Evolutionary conservation across 2,329 filamentous ascomycete genomes (phyloP).

Genomic region (Hysterium pulicare): DNA sequence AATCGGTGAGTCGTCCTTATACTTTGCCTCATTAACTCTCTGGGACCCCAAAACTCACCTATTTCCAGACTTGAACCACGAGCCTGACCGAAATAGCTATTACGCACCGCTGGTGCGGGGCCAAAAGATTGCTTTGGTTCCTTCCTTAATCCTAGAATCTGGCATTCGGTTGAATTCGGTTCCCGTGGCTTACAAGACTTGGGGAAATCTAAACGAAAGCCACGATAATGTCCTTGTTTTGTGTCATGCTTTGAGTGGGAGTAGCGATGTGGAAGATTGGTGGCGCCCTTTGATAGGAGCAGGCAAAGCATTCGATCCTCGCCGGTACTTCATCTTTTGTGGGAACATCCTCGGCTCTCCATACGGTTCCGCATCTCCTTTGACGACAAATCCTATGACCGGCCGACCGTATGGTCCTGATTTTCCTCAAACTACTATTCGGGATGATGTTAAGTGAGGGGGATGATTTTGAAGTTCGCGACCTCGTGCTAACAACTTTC

Average conservation of each 20-base stretch:
- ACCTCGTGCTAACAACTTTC: neutral
- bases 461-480: neutral
- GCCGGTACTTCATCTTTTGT: constrained; percentile 54
- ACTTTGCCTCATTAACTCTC: no score
- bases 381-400: constrained; percentile 28
- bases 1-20: no score
- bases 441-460: constrained; percentile 15
- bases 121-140: constrained; percentile 25
- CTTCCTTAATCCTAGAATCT: constrained; percentile 25
- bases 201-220: constrained; percentile 24
- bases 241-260: constrained; percentile 53
- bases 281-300: constrained; percentile 54
- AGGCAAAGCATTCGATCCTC: constrained; percentile 53
- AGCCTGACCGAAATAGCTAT: no score
- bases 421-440: constrained; percentile 14
- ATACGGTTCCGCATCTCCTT: constrained; percentile 53
- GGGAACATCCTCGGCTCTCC: constrained; percentile 55
- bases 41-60: no score
- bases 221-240: constrained; percentile 66
- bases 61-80: constrained; percentile 12
- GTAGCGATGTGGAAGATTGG: constrained; percentile 55
- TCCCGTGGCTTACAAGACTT: constrained; percentile 34
- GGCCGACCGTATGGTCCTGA: constrained; percentile 10
- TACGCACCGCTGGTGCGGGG: constrained; percentile 22
- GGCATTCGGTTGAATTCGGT: constrained; percentile 21